Evolutionary conservation across 306 rosid species (phyloP).

Genomic region (Acacia acuminata): DNA sequence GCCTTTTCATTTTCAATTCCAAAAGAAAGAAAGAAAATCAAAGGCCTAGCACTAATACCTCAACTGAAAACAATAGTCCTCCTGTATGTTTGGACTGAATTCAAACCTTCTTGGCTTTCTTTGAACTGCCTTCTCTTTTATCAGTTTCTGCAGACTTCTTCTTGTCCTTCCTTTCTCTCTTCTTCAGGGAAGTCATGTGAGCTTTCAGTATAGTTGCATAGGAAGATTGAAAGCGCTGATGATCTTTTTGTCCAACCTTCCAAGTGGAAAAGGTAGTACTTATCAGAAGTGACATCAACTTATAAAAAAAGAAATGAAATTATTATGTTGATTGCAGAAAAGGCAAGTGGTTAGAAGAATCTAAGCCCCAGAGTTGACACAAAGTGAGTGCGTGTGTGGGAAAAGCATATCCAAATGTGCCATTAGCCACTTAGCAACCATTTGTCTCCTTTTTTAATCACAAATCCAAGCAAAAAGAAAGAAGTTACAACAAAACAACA

Average conservation of each 20-base stretch:
- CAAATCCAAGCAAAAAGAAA: background rate
- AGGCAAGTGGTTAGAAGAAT: background rate
- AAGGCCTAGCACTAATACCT: constrained; percentile 4
- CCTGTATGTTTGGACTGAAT: constrained; percentile 23
- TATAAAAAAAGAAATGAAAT: background rate
- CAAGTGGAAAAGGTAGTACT: constrained; percentile 30
- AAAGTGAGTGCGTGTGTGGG: background rate
- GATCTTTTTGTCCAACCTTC: constrained; percentile 96
- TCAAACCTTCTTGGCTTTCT: constrained; percentile 50
- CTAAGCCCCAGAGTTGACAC: constrained; percentile 11
- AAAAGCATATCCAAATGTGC: background rate
- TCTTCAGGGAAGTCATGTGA: constrained; percentile 95
- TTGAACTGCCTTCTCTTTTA: constrained; percentile 53
- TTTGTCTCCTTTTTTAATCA: background rate
- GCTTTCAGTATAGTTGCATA: constrained; percentile 95
- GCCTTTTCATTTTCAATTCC: background rate
- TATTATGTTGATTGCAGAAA: constrained; percentile 20
- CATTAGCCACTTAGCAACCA: background rate
- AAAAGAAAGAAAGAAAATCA: background rate
- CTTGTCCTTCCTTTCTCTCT: constrained; percentile 96
- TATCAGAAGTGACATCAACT: background rate
- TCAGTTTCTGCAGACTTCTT: constrained; percentile 73
- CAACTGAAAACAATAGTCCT: constrained; percentile 23
- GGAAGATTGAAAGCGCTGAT: constrained; percentile 94
- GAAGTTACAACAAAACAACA: background rate